phyloP scores from a whole-genome alignment of 371 early-diverging fungal genomes.

The Chytridium lagenaria region DNA sequence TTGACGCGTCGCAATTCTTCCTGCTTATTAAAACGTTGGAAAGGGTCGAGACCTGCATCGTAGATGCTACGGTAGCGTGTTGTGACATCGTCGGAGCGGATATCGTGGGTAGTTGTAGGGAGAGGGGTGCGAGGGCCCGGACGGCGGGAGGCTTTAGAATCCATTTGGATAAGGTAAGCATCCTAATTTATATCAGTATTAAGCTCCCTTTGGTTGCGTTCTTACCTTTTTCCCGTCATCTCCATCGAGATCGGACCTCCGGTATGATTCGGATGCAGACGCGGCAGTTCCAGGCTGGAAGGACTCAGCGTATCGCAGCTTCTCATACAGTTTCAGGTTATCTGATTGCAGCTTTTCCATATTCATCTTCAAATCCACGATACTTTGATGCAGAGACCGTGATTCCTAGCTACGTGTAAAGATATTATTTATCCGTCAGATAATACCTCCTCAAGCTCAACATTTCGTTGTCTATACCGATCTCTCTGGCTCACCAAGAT shows the following conservation, averaged over 20 bases:
- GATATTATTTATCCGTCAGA: not conserved
- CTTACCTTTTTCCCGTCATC: too few species aligned
- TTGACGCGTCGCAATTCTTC: slow-evolving; percentile 76
- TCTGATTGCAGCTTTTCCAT: slow-evolving; percentile 72
- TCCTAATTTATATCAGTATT: too few species aligned
- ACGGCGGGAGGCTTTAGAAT: not conserved
- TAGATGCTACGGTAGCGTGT: slow-evolving; percentile 79
- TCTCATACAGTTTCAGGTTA: slow-evolving; percentile 86
- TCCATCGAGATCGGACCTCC: too few species aligned
- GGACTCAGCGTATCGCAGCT: slow-evolving; percentile 75
- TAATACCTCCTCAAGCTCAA: slow-evolving; percentile 76
- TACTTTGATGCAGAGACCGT: slow-evolving; percentile 23
- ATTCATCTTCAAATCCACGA: slow-evolving; percentile 72
- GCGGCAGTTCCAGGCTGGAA: too few species aligned
- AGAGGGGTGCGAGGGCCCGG: not conserved
- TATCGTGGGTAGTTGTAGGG: not conserved
- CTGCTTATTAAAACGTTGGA: slow-evolving; percentile 78
- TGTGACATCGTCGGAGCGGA: slow-evolving; percentile 30
- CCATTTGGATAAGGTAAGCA: not conserved
- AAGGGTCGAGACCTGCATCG: slow-evolving; percentile 88
- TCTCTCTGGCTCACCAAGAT: slow-evolving; percentile 90
- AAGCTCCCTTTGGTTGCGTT: too few species aligned
- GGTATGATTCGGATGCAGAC: too few species aligned
- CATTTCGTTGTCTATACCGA: slow-evolving; percentile 82
- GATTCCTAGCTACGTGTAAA: not conserved